Evolutionary conservation across 2,329 filamentous ascomycete genomes (phyloP).

Genomic region (Aspergillus cejpii): DNA sequence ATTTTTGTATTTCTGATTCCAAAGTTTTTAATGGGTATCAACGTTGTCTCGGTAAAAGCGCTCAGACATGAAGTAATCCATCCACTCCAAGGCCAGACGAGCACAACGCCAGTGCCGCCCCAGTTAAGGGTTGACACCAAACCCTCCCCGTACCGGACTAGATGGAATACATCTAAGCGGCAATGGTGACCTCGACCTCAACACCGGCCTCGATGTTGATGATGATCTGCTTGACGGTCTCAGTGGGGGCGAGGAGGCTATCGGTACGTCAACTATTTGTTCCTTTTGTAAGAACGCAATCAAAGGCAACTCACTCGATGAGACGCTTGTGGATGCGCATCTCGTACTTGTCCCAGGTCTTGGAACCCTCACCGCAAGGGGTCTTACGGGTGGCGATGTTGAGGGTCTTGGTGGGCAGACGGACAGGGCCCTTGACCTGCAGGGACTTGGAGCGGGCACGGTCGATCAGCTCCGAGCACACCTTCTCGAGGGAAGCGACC

Average conservation of each 20-base stretch:
- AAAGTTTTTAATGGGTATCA: constrained; percentile 30
- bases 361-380: constrained; percentile 98
- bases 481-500: constrained; percentile 93
- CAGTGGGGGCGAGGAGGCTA: constrained; percentile 89
- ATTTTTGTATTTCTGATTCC: constrained; percentile 27
- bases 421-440: constrained; percentile 95
- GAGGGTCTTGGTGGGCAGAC: constrained; percentile 93
- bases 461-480: constrained; percentile 96
- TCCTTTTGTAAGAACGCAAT: not conserved
- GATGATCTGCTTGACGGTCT: constrained; percentile 56
- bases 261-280: constrained; percentile 11
- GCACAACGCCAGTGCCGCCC: constrained; percentile 15
- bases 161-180: constrained; percentile 39
- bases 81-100: constrained; percentile 15
- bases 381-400: constrained; percentile 98
- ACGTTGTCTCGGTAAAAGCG: constrained; percentile 14
- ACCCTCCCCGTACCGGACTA: constrained; percentile 23
- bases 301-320: constrained; percentile 63
- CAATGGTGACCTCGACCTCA: constrained; percentile 50
- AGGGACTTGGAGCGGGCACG: constrained; percentile 98
- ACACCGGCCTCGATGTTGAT: constrained; percentile 50
- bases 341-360: constrained; percentile 99
- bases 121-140: constrained; percentile 16
- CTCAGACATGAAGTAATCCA: constrained; percentile 5
- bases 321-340: constrained; percentile 99